Percentiles rank a stretch among this genome's conserved stretches.
phyloP scores from a whole-genome alignment of 2,329 filamentous ascomycete species.

The Epichloe amarillans region DNA sequence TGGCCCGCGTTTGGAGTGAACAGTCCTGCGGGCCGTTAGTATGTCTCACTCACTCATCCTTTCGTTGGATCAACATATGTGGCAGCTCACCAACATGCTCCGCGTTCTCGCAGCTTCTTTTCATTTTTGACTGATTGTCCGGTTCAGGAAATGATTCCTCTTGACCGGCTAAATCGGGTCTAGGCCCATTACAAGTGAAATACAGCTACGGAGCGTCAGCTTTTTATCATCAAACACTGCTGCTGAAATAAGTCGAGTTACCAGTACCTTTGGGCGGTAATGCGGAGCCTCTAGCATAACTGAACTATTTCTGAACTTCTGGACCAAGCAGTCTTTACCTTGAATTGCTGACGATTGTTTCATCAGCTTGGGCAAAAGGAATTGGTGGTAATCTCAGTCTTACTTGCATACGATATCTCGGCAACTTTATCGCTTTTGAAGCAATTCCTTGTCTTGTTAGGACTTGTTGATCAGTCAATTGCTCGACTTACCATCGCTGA shows the following conservation, averaged over 20 bases:
- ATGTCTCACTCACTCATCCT: neutral
- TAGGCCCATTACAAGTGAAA: slow-evolving; percentile 34
- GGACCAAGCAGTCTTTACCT: slow-evolving; percentile 77
- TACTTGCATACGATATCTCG: slow-evolving; percentile 91
- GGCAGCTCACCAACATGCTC: slow-evolving; percentile 60
- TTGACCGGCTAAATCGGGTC: slow-evolving; percentile 44
- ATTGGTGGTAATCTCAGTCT: slow-evolving; percentile 18
- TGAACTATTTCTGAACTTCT: slow-evolving; percentile 93
- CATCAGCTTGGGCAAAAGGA: neutral
- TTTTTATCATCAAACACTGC: neutral
- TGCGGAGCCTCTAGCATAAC: slow-evolving; percentile 79
- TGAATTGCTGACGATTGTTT: slow-evolving; percentile 54
- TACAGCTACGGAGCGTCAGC: slow-evolving; percentile 29
- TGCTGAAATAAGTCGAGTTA: neutral
- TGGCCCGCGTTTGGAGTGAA: slow-evolving; percentile 70
- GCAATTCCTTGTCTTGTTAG: slow-evolving; percentile 45
- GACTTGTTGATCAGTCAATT: neutral
- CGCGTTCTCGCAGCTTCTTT: slow-evolving; percentile 76
- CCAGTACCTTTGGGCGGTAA: slow-evolving; percentile 69
- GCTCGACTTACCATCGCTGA: slow-evolving; percentile 45
- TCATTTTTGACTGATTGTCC: slow-evolving; percentile 79
- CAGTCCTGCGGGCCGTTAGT: slow-evolving; percentile 39
- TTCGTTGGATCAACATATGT: neutral
- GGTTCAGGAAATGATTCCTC: slow-evolving; percentile 66
- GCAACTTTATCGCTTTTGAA: slow-evolving; percentile 76